phyloP scores from a whole-genome alignment of 2,329 filamentous ascomycete genomes.

The Hypoxylon sp. region DNA sequence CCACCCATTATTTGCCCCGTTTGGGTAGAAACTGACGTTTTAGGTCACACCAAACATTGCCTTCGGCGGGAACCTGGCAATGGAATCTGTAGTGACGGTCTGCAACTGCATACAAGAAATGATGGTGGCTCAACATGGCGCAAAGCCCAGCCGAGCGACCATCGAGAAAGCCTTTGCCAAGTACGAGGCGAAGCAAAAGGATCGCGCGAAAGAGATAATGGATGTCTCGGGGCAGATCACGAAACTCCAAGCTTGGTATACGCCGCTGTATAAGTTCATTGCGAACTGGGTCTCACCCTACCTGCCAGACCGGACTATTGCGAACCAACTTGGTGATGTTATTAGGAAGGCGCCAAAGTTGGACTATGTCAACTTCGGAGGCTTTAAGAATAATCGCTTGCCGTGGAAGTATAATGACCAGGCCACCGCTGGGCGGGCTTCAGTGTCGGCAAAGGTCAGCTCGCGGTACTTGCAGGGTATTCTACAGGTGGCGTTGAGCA shows the following conservation, averaged over 20 bases:
- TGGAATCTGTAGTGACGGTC: conserved; percentile 55
- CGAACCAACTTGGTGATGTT: neutral
- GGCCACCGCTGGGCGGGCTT: neutral
- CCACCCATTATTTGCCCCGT: neutral
- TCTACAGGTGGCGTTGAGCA: neutral
- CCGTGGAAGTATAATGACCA: conserved; percentile 9
- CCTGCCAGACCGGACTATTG: neutral
- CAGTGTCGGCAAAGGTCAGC: neutral
- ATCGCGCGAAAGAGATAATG: neutral
- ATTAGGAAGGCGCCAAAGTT: neutral
- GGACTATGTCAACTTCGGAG: neutral
- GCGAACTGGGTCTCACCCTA: neutral
- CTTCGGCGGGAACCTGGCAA: conserved; percentile 57
- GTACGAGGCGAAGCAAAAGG: conserved; percentile 20
- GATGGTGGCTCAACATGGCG: conserved; percentile 1
- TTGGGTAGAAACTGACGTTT: neutral
- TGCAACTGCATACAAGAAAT: conserved; percentile 48
- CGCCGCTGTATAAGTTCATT: neutral
- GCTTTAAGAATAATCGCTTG: neutral
- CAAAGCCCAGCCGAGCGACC: conserved; percentile 23
- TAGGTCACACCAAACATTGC: conserved; percentile 53
- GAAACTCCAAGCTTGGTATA: conserved; percentile 7
- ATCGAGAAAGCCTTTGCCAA: conserved; percentile 10
- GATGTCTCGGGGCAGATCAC: neutral
- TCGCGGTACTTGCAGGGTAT: neutral